Conservation (phyloP, 2,329 filamentous ascomycete genomes). For the Fusarium denticulatum region DNA sequence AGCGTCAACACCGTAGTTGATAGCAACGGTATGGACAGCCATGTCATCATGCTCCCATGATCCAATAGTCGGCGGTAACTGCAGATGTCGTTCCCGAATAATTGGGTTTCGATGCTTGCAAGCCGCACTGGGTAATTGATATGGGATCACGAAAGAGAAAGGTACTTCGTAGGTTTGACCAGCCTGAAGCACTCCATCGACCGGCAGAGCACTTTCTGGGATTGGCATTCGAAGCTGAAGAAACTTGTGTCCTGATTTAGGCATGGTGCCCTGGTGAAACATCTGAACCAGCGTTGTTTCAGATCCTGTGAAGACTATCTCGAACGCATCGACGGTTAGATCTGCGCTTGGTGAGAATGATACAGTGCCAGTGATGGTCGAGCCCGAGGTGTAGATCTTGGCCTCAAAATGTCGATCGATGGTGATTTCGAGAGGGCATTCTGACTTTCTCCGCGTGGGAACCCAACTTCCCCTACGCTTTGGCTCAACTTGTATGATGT, state of each 20-base stretch:
- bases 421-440: conserved; percentile 21
- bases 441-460: conserved; percentile 1
- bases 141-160: conserved; percentile 35
- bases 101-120: conserved; percentile 20
- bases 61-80: conserved; percentile 31
- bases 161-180: conserved; percentile 16
- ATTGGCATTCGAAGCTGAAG: conserved; percentile 31
- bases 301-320: conserved; percentile 18
- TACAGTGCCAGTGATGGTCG: conserved; percentile 18
- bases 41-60: conserved; percentile 34
- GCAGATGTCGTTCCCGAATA: conserved; percentile 23
- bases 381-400: conserved; percentile 35
- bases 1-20: conserved; percentile 24
- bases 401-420: conserved; percentile 34
- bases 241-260: conserved; percentile 24
- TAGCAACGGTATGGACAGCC: conserved; percentile 15
- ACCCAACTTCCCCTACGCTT: conserved; percentile 29
- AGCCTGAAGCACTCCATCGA: background rate
- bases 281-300: conserved; percentile 12
- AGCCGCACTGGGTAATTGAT: conserved; percentile 24
- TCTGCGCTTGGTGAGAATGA: conserved; percentile 10
- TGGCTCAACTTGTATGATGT: background rate
- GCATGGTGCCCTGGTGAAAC: conserved; percentile 21
- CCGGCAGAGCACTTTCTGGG: conserved; percentile 3
- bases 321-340: conserved; percentile 18